Evolutionary conservation across 495 filamentous ascomycete species (phyloP), one percentile per base, ranked within the genome.

Genomic region (Lasiosphaeria ovina): DNA sequence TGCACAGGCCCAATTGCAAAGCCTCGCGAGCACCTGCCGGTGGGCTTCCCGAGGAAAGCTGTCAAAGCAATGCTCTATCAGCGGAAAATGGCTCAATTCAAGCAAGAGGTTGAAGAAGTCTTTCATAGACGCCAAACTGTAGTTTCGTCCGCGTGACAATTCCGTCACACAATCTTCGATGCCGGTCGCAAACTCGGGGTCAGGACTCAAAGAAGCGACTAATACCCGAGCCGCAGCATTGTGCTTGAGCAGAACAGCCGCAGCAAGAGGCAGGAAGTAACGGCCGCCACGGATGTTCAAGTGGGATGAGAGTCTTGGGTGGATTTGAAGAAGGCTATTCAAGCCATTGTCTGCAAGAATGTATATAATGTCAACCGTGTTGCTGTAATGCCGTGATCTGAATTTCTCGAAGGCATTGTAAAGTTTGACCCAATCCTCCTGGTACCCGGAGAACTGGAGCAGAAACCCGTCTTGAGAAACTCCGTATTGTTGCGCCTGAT

Each of bases 381-480:
- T 32, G 2, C 31, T 14, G 31, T 53, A 53, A 31, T 16, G 51
- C 6, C 51, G 51, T 35, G 14, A 33, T 33, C 24, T 51, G 47
- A 32, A 44, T 9, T 10, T 24, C 6, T 59, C 48, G 6, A 51
- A 52, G 12, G 17, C 8, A 5, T 59, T 59, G 44, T 58, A 32
- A 1, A 58, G 56, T 24, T 12, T 32, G 12, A 52, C n/a, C 57
- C 45, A 59, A 40, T 14, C 12, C 9, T 53, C 11, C 51, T 36
- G 3, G 57, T 24, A 14, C 9, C 6, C 3, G 47, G 35, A 31
- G 35, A 59, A 44, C 34, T 38, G 31, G 8, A 14, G 10, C 3
- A 51, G 14, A 17, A 52, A 51, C 14, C 11, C 3, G 32, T 9
- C 3, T 32, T 59, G 47, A 17, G 31, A 4, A n/a, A 58, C 14